Percentiles rank a stretch among this genome's conserved stretches.
Conservation (phyloP, 2,329 filamentous ascomycete species). For the Ophiognomonia clavigignenti-juglandacearum region DNA sequence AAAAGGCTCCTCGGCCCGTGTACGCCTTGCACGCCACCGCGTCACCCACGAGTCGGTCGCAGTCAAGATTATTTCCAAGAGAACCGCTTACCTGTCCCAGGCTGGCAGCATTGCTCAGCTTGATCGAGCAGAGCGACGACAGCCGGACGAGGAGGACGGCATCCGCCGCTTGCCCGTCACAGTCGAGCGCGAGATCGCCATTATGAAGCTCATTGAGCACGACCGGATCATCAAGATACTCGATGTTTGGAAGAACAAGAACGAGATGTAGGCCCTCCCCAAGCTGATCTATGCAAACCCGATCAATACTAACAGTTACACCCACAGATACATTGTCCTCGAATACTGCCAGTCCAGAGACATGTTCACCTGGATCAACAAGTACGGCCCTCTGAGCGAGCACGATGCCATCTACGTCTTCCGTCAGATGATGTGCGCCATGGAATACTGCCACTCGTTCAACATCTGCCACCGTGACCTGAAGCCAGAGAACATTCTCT, state of each 20-base stretch:
- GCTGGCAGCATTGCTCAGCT: slow-evolving; percentile 82
- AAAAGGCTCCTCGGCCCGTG: slow-evolving; percentile 82
- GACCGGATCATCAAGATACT: slow-evolving; percentile 90
- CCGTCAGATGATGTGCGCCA: slow-evolving; percentile 85
- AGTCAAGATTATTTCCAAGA: slow-evolving; percentile 92
- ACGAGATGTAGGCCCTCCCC: slow-evolving; percentile 73
- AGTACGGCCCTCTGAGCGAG: slow-evolving; percentile 69
- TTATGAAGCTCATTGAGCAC: slow-evolving; percentile 95
- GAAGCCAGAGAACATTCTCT: slow-evolving; percentile 93
- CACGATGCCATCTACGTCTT: slow-evolving; percentile 80
- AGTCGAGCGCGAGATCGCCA: slow-evolving; percentile 90
- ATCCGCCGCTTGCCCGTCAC: slow-evolving; percentile 75
- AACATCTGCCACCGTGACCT: slow-evolving; percentile 95
- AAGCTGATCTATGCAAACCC: background rate
- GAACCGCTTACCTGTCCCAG: slow-evolving; percentile 72
- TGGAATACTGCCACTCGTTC: slow-evolving; percentile 90
- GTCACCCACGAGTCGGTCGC: slow-evolving; percentile 77
- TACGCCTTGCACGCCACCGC: slow-evolving; percentile 77
- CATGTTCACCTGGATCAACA: slow-evolving; percentile 80
- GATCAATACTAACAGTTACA: slow-evolving; percentile 14
- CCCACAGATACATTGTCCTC: slow-evolving; percentile 80
- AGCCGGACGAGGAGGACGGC: slow-evolving; percentile 51
- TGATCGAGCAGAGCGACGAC: slow-evolving; percentile 63
- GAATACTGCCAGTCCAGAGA: slow-evolving; percentile 81
- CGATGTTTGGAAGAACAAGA: slow-evolving; percentile 96